Base-by-base conservation (phyloP, 2,329 filamentous ascomycete species). In the Verticillium albo-atrum region DNA sequence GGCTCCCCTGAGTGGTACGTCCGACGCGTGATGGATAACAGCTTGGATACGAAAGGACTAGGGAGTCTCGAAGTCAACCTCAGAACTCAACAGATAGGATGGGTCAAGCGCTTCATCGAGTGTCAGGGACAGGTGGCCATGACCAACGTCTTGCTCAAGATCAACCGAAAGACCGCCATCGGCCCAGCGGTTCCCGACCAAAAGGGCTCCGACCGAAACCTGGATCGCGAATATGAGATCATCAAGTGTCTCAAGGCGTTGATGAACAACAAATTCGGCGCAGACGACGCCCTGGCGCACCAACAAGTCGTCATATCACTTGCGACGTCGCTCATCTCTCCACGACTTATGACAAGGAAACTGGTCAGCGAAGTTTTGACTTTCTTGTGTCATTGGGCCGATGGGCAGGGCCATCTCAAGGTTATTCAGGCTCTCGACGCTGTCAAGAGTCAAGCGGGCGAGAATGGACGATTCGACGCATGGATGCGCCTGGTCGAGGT, bases 401-500 rank as follows among this genome's bases (percentile, higher is more conserved):
- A 92, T 63, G 91, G 91, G 52, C 84, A 93, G 68, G 95, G 95
- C 6, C 95, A 99, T 70, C 79, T 92, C 67, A 97, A 96, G 75
- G 95, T 99, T 34, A 87, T 99, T 58, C 91, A 96, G 76, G 91
- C 92, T 37, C 86, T 98, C 79, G 95, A 99, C 71, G 85, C 90
- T 71, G 90, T 97, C 75, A 98, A 97, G 76, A 85, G 83, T 52
- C 86, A 92, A 68, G 89, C 93, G 69, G 90, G 89, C 62, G 95
- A 98, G 74, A 97, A 96, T 75, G 94, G 95, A 42, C 87, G 95
- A 1, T 99, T 99, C 70, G 95, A 99, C 74, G 89, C 93, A 37
- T 99, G 95, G 95, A 97, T 99, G 91, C 91, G 95, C 61, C 89
- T 97, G 61, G 94, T 98, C 50, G 95, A 98, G 76, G 94, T 98